Evolutionary conservation across 495 filamentous ascomycete species (phyloP), one percentile per base, ranked within the genome.

Genomic region (Entonaema liquescens): DNA sequence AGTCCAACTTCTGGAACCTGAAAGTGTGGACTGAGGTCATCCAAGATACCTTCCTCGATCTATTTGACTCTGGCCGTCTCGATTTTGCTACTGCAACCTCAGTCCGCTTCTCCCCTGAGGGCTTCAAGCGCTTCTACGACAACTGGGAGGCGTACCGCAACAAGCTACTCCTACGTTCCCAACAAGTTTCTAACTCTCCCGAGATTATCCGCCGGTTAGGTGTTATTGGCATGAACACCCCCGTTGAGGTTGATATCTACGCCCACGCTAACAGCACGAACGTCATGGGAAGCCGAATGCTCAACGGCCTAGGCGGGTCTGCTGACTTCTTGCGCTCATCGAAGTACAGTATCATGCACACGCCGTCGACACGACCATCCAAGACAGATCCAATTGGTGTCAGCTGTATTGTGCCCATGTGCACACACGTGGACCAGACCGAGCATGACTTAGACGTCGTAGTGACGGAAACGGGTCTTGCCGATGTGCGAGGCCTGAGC

Each of bases 261-360:
- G 93, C 93, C 13, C 93, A 97, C 80, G 93, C 93, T 61, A 97
- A 97, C 89, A 89, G 86, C 73, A 96, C 93, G 53, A 93, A 91
- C 79, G 93, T 97, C 28, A 94, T 95, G 89, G 93, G 93, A 71
- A 90, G 86, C 70, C 89, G 93, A 59, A 97, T 97, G 93, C 85
- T 96, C 50, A 96, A 97, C 84, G 93, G 93, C 1, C 89, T 97
- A 26, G 93, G 93, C 40, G 93, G 93, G 0, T 93, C 90, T 0
- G 93, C 93, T 47, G 93, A 97, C 77, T 97, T 97, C 88, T 84
- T 97, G 59, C 89, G 93, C 52, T 89, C 80, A 73, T 79, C 91
- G 67, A 97, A 96, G 80, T 94, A 95, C 85, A 89, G 85, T 76
- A 96, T 97, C 83, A 97, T 97, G 93, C 93, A 97, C 84, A 95